Evolutionary conservation across 2,329 filamentous ascomycete genomes (phyloP), one percentile per base, ranked within the genome.

Genomic region (Beauveria sp.): DNA sequence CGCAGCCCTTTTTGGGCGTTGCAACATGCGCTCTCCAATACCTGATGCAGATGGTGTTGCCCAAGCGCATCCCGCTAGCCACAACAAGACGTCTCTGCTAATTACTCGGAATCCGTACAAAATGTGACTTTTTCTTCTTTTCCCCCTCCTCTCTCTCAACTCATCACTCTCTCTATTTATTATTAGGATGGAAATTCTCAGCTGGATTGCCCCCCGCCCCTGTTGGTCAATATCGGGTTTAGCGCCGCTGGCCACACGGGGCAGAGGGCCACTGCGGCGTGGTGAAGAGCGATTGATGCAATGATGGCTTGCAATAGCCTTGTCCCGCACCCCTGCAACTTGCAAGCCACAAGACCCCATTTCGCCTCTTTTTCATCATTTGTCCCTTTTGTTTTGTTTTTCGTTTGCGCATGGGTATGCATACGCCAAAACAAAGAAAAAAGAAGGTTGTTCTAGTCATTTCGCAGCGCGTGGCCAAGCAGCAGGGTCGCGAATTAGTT

Each of bases 231-330:
- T 59, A 59, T 59, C 56, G 56, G 56, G 56, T 20, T 51, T 59
- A 59, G 56, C 56, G 56, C 28, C 5, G 31, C 14, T 40, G 20
- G 34, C 46, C 31, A 42, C 46, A 48, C 56, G 42, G 22, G 45
- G 31, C 43, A 28, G 56, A 59, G 34, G 34, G 46, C 56, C 45
- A 49, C 10, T 58, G 16, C 10, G 45, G 43, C 43, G 43, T 10
- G 28, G 20, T 49, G 54, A 26, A 43, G 31, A 22, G 53, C 54
- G 54, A 57, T 57, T 48, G 34, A 56, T 48, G 34, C 43, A 49
- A 49, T 48, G 34, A 56, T 49, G 46, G 56, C 46, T 50, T 50
- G 56, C 56, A 43, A 51, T 59, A 59, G 38, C 46, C 56, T 59
- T 31, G 16, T n/a, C 26, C 24, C 38, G 3, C n/a, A 48, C 54